phyloP scores from a whole-genome alignment of 1,284 basidiomycete species.

The Fomitopsis schrenkii region DNA sequence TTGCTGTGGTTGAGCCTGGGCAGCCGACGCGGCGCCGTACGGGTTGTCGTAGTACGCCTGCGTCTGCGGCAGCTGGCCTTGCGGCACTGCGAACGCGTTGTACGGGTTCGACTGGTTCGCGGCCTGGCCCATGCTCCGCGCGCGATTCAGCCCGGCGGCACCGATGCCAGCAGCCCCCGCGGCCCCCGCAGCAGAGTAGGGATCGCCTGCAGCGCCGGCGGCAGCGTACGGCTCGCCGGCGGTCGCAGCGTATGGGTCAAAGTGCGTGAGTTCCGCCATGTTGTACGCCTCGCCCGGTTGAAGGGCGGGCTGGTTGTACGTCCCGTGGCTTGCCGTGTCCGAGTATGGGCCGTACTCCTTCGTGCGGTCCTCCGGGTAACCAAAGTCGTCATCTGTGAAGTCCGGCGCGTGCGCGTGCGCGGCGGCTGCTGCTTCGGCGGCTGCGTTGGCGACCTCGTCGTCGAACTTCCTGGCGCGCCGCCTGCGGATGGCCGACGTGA shows the following conservation, averaged over 20 bases:
- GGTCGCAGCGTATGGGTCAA: conserved; percentile 31
- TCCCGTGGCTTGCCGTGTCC: conserved; percentile 59
- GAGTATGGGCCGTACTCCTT: conserved; percentile 39
- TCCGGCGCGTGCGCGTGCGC: conserved; percentile 36
- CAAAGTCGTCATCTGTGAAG: conserved; percentile 48
- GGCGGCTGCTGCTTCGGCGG: conserved; percentile 27
- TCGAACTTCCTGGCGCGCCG: conserved; percentile 63
- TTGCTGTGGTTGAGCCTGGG: conserved; percentile 8
- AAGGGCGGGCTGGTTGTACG: conserved; percentile 50
- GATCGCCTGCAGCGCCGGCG: conserved; percentile 22
- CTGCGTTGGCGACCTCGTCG: conserved; percentile 64
- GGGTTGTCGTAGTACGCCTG: conserved; percentile 18
- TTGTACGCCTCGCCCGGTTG: conserved; percentile 38
- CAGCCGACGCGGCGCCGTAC: conserved; percentile 4
- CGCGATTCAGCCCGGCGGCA: conserved; percentile 26
- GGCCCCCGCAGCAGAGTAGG: conserved; percentile 17
- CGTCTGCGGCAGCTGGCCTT: conserved; percentile 7
- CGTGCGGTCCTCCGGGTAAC: conserved; percentile 23
- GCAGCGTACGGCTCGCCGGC: conserved; percentile 15
- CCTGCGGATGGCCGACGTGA: conserved; percentile 52
- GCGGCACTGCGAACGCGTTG: conserved; percentile 27
- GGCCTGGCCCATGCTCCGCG: conserved; percentile 18
- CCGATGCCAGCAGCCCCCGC: conserved; percentile 28
- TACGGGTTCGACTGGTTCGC: conserved; percentile 26
- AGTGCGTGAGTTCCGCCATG: conserved; percentile 44